Conservation (phyloP, 768 basidiomycete species). For the Panaeolus cyanescens region DNA sequence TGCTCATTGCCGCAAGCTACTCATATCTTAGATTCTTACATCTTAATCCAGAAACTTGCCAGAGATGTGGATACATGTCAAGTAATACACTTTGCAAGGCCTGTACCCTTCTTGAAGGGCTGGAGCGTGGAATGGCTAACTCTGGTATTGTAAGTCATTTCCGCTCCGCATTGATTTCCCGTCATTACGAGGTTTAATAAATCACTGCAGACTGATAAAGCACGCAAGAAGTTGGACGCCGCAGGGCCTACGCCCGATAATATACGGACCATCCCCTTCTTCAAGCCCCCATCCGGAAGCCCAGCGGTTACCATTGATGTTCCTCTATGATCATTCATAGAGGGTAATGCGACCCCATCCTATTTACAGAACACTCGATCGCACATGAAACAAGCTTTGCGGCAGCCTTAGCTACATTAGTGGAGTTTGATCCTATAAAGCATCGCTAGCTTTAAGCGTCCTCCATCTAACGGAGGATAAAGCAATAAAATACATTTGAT, state of each 20-base stretch:
- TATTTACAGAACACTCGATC: neutral
- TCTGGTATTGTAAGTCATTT: constrained; percentile 57
- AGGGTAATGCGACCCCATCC: neutral
- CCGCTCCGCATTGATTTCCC: constrained; percentile 2
- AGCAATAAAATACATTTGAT: neutral
- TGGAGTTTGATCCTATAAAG: neutral
- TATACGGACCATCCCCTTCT: constrained; percentile 77
- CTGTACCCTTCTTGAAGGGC: constrained; percentile 85
- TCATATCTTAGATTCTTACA: constrained; percentile 6
- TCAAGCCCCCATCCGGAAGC: constrained; percentile 47
- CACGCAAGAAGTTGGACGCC: constrained; percentile 60
- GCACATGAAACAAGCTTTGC: neutral
- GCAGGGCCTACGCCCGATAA: constrained; percentile 64
- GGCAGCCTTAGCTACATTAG: neutral
- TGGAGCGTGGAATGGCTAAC: constrained; percentile 79
- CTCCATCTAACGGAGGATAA: neutral
- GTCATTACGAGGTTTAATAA: constrained; percentile 10
- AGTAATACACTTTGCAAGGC: constrained; percentile 98
- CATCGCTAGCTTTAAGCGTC: neutral
- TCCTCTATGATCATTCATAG: constrained; percentile 25
- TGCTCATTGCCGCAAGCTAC: constrained; percentile 13
- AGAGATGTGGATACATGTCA: constrained; percentile 93
- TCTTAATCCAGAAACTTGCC: constrained; percentile 71
- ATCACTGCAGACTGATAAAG: constrained; percentile 61
- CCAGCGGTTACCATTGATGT: constrained; percentile 43